A percentile compares a stretch with the other conserved stretches of the same genome.
Conservation (phyloP, 305 asterid genomes). For the Plantago coronopus region DNA sequence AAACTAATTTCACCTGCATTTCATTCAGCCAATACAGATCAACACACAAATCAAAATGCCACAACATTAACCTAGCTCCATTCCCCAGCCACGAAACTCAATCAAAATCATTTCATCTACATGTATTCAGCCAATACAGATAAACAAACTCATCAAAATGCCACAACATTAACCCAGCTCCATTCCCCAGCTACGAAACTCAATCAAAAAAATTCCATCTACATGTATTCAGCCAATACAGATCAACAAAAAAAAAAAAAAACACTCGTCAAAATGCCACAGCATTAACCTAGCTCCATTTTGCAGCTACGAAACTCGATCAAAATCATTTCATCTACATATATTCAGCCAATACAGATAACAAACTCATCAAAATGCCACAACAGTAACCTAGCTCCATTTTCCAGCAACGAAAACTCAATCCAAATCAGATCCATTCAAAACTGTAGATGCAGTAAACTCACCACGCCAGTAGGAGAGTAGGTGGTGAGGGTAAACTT, state of each 20-base stretch:
- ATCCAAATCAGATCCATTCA: slow-evolving; percentile 23
- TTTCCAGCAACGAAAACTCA: not conserved
- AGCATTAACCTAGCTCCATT: not conserved
- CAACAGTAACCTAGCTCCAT: not conserved
- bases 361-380: not conserved
- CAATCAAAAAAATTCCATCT: not conserved
- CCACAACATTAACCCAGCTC: not conserved
- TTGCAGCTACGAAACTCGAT: not conserved
- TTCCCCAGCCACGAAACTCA: not conserved
- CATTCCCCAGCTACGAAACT: not conserved
- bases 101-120: not conserved
- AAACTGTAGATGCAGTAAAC: slow-evolving; percentile 19
- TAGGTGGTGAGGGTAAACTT: slow-evolving; percentile 61
- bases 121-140: not conserved
- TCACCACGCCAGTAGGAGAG: slow-evolving; percentile 69
- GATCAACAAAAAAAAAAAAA: too few relatives aligned
- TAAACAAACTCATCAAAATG: not conserved
- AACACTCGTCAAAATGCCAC: not conserved
- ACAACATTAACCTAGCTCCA: not conserved
- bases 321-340: slow-evolving; percentile 1
- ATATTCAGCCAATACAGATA: not conserved
- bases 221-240: not conserved
- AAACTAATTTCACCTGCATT: not conserved
- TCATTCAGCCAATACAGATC: not conserved
- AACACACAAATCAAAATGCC: not conserved